These are phyloP conservation scores for Leonotis leonurus DNA, from an alignment of 257 asterid genomes.

Conservation along the genomic window DNA sequence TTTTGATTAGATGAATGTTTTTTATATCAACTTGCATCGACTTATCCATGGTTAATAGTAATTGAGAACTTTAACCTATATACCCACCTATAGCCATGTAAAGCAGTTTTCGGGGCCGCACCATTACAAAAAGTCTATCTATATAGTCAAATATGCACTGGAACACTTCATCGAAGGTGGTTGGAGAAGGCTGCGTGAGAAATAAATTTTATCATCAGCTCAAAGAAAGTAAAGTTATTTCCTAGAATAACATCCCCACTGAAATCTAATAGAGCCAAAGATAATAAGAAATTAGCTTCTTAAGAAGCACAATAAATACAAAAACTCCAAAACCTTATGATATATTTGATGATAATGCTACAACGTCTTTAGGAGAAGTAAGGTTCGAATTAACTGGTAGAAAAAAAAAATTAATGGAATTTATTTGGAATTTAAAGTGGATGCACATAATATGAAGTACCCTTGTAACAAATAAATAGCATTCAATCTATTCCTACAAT, in stretches of 20 bases:
- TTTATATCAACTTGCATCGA: constrained; percentile 12
- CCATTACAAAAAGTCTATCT: constrained; percentile 91
- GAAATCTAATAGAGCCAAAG: background rate
- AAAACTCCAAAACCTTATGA: background rate
- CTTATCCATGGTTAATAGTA: constrained; percentile 1
- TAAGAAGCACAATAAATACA: background rate
- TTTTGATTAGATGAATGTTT: constrained; percentile 5
- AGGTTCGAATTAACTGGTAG: background rate
- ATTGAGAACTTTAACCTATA: constrained; percentile 2
- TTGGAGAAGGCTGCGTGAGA: constrained; percentile 86
- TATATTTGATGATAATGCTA: background rate
- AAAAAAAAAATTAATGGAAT: background rate
- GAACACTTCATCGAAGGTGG: constrained; percentile 84
- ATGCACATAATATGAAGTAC: background rate
- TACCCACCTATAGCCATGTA: constrained; percentile 97
- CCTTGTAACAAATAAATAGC: background rate
- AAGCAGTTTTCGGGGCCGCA: constrained; percentile 80
- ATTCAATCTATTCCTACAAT: background rate
- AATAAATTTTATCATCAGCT: constrained; percentile 13
- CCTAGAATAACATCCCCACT: background rate
- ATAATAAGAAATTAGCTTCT: background rate
- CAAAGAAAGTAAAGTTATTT: background rate
- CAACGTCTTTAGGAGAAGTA: background rate
- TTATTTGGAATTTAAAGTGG: no score
- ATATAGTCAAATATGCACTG: constrained; percentile 92